Base-by-base conservation (phyloP, 140 eudicot species). In the Stevia rebaudiana region DNA sequence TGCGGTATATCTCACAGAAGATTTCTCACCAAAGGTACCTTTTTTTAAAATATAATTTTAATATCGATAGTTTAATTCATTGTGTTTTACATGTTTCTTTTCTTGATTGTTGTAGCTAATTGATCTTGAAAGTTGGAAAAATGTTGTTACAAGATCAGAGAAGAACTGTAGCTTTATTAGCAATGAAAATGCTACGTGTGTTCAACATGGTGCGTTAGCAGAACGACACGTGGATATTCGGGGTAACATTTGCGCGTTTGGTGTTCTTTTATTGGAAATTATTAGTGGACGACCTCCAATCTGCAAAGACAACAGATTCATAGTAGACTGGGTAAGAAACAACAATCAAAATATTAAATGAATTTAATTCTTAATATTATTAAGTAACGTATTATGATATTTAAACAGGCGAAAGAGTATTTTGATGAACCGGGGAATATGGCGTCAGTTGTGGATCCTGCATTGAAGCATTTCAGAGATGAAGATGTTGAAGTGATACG, bases 121-220 rank as follows among this genome's bases (percentile, higher is more conserved):
- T 60, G 96, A 92, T 78, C 88, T 92, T 74, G 98, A 92, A 62
- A 81, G 98, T 61, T 92, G 98, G 98, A 92, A 88, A 76, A 74
- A 88, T 3, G 77, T 92, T 51, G 75, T 82, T 58, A 84, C 95
- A 28, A 79, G 98, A 78, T 92, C 96, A 35, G 98, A 88, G 69
- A 88, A 81, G 65, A 88, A 83, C 79, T 80, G 92, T 0, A 74
- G 89, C 0, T 74, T 81, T 51, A 80, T 91, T 25, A 79, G 89
- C 73, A 74, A 17, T 11, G 88, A 87, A 76, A 96, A 86, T 15
- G 86, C 91, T 31, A 31, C 79, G 3, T 92, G 98, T 36, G 78
- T 85, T 67, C 86, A 85, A 17, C 95, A 95, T 56, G 83, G 69
- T 72, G 79, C 95, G 2, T 60, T 87, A 55, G 84, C 80, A 65